phyloP scores from a whole-genome alignment of 2,329 filamentous ascomycete genomes.

The Neofusicoccum umdonicola region DNA sequence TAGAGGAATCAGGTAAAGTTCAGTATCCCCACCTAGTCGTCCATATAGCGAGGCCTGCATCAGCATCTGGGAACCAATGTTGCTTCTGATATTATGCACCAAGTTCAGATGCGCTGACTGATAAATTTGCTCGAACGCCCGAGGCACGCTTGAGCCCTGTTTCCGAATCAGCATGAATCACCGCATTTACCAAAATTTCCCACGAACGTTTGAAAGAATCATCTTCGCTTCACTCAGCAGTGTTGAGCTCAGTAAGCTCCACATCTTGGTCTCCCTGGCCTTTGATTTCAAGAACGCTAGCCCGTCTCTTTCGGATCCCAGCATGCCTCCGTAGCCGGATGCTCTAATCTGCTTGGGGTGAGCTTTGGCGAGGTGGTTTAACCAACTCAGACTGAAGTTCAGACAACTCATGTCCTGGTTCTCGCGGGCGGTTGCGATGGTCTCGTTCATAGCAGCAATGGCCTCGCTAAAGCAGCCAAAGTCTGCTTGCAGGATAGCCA shows the following conservation, averaged over 20 bases:
- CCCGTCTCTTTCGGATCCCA: conserved; percentile 76
- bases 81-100: conserved; percentile 69
- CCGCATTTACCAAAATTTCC: conserved; percentile 25
- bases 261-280: conserved; percentile 82
- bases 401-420: conserved; percentile 89
- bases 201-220: conserved; percentile 67
- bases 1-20: neutral
- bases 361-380: conserved; percentile 88
- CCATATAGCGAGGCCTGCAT: conserved; percentile 73
- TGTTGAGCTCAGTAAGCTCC: conserved; percentile 78
- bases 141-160: conserved; percentile 56
- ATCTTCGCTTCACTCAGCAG: conserved; percentile 83
- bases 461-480: conserved; percentile 91
- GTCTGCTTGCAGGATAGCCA: conserved; percentile 90
- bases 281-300: conserved; percentile 81
- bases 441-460: conserved; percentile 90
- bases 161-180: neutral
- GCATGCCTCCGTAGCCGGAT: conserved; percentile 68
- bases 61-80: conserved; percentile 71
- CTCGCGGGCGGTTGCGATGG: conserved; percentile 89
- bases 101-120: conserved; percentile 79
- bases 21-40: conserved; percentile 59
- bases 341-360: conserved; percentile 73
- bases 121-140: conserved; percentile 73
- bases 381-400: conserved; percentile 93